Base-by-base conservation (phyloP, 768 basidiomycete species). In the Tremella yokohamensis region DNA sequence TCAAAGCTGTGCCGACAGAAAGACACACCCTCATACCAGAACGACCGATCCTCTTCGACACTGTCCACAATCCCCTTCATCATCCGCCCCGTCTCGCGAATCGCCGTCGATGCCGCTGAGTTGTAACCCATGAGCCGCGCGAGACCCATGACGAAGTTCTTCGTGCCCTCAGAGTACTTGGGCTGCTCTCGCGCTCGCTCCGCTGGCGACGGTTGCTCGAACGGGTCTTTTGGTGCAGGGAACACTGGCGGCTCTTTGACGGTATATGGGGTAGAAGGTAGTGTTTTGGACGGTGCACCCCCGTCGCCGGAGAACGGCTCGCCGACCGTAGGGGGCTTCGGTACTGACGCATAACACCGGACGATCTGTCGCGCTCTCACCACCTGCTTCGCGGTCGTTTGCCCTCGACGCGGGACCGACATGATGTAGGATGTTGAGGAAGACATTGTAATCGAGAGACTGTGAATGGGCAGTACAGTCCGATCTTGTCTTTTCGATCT, bases 91-190 rank as follows among this genome's bases (percentile, higher is more conserved):
- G 79, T 77, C 56, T 78, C 79, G 11, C 80, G 49, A 49, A 80
- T 79, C 3, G 79, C 79, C 12, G 78, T 80, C 8, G 64, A 63
- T 8, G 76, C 72, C 54, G 71, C 65, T 18, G 75, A 68, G 62
- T 79, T 75, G 62, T 79, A 79, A 6, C 80, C 80, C 58, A 80
- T 67, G 42, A 79, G 37, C 54, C 68, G 74, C n/a, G 78, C 78
- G 42, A 80, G 38, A 19, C 68, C 63, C 49, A 67, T 66, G 19
- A 77, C 66, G 22, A 74, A 11, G 34, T 61, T 56, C 40, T 73
- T 60, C 20, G 70, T 74, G 20, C 65, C 58, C 48, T 70, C 63
- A 9, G 63, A 67, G 39, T 74, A 72, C 22, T 45, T 45, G 4
- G 42, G 42, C 62, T 52, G 51, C 13, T 24, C 11, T 12, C 38